phyloP scores from a whole-genome alignment of 2,329 filamentous ascomycete genomes.

The Microdochium bolleyi region DNA sequence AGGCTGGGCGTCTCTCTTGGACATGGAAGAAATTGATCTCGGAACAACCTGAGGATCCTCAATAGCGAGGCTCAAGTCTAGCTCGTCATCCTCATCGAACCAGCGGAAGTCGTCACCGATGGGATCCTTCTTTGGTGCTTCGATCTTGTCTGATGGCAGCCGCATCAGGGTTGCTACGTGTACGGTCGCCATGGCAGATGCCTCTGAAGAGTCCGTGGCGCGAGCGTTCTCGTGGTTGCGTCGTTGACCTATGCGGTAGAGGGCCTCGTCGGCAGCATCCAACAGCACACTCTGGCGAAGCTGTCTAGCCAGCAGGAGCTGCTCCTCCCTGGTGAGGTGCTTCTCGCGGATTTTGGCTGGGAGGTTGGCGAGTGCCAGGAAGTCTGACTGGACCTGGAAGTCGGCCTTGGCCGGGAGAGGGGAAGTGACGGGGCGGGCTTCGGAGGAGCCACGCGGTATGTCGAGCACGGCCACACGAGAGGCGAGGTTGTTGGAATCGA shows the following conservation, averaged over 20 bases:
- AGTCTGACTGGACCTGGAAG: slow-evolving; percentile 38
- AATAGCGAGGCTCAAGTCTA: slow-evolving; percentile 59
- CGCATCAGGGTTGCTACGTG: slow-evolving; percentile 10
- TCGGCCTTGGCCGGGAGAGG: slow-evolving; percentile 1
- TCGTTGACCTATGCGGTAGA: slow-evolving; percentile 29
- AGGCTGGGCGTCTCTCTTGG: slow-evolving; percentile 41
- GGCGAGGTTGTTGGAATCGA: not conserved
- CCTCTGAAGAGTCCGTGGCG: slow-evolving; percentile 15
- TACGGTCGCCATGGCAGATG: slow-evolving; percentile 19
- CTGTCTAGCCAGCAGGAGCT: slow-evolving; percentile 44
- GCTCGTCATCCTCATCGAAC: slow-evolving; percentile 64
- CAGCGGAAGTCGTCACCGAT: slow-evolving; percentile 64
- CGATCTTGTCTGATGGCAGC: slow-evolving; percentile 11
- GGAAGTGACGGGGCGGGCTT: slow-evolving; percentile 9
- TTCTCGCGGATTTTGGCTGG: slow-evolving; percentile 59
- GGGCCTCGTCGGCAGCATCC: slow-evolving; percentile 46
- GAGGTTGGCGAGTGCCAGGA: slow-evolving; percentile 56
- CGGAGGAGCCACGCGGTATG: not conserved
- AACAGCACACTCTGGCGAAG: slow-evolving; percentile 41
- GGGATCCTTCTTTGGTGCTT: slow-evolving; percentile 35
- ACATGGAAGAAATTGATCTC: slow-evolving; percentile 37
- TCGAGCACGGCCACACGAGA: not conserved
- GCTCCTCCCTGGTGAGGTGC: slow-evolving; percentile 61
- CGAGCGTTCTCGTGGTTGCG: slow-evolving; percentile 17
- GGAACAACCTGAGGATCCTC: slow-evolving; percentile 64